Percentiles rank a stretch among this genome's conserved stretches.
These are phyloP conservation scores for Mollisiaceae sp. DNA, from an alignment of 2,329 filamentous ascomycete species.

Conservation along the genomic window DNA sequence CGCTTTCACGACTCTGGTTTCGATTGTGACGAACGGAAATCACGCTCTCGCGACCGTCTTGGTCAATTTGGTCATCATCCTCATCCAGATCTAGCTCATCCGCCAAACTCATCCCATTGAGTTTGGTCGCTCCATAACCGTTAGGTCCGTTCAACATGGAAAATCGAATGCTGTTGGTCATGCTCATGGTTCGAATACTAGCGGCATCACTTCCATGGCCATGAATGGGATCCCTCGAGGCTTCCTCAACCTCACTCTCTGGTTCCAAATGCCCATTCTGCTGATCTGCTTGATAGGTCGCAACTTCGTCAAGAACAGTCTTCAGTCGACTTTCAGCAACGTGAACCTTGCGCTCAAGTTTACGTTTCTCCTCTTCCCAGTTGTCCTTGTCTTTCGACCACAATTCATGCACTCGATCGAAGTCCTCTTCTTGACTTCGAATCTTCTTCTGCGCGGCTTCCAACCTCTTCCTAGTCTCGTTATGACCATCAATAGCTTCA, in stretches of 20 bases:
- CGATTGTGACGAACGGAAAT: conserved; percentile 60
- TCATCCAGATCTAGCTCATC: conserved; percentile 90
- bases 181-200: conserved; percentile 76
- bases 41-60: conserved; percentile 70
- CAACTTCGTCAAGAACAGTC: conserved; percentile 82
- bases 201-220: conserved; percentile 67
- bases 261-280: conserved; percentile 47
- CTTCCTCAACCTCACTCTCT: conserved; percentile 67
- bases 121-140: conserved; percentile 57
- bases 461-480: conserved; percentile 77
- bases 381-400: conserved; percentile 84
- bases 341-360: conserved; percentile 83
- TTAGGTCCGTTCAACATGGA: conserved; percentile 68
- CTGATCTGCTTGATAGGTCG: conserved; percentile 62
- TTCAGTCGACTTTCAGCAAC: conserved; percentile 89
- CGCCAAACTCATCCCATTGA: conserved; percentile 77
- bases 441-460: conserved; percentile 79
- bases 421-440: conserved; percentile 81
- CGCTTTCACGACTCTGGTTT: conserved; percentile 63
- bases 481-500: conserved; percentile 73
- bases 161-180: conserved; percentile 74
- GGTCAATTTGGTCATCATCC: conserved; percentile 74
- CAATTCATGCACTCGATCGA: conserved; percentile 74
- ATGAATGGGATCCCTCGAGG: conserved; percentile 60
- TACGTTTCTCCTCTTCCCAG: conserved; percentile 85